Conservation (phyloP, 345 rosid species). For the Eucalyptus paniculata region DNA sequence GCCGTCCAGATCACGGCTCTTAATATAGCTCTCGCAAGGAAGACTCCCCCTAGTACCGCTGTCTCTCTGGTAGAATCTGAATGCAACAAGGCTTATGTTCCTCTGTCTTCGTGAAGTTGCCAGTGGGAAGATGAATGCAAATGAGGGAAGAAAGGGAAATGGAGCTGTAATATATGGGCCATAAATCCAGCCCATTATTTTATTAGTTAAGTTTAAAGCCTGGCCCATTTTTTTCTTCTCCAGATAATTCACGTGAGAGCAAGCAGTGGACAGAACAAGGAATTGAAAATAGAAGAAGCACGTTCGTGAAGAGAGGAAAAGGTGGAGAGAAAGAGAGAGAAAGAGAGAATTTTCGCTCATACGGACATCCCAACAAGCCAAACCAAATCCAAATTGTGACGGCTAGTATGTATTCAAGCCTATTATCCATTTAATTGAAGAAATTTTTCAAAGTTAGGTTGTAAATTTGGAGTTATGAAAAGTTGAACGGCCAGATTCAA, state of each 20-base stretch:
- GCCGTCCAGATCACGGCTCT: conserved; percentile 10
- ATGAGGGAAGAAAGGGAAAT: neutral
- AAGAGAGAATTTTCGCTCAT: neutral
- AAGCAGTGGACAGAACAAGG: too few species aligned
- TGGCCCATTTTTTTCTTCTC: too few species aligned
- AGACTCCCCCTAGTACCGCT: neutral
- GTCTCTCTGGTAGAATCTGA: conserved; percentile 6
- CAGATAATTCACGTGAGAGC: too few species aligned
- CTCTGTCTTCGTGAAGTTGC: neutral
- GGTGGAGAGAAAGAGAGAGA: too few species aligned
- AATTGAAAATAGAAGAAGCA: neutral
- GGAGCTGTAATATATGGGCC: neutral
- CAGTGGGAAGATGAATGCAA: neutral
- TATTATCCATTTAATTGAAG: neutral
- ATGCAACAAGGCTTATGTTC: neutral
- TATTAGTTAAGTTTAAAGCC: too few species aligned
- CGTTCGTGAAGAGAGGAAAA: neutral
- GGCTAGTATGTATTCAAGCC: neutral
- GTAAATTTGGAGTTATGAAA: neutral
- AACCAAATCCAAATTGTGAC: neutral
- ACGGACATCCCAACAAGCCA: neutral
- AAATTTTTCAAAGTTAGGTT: too few species aligned
- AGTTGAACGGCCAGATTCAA: too few species aligned
- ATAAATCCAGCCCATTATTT: too few species aligned
- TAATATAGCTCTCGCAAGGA: neutral